Base-by-base conservation (phyloP, 495 filamentous ascomycete species). In the Aspergillus homomorphus region DNA sequence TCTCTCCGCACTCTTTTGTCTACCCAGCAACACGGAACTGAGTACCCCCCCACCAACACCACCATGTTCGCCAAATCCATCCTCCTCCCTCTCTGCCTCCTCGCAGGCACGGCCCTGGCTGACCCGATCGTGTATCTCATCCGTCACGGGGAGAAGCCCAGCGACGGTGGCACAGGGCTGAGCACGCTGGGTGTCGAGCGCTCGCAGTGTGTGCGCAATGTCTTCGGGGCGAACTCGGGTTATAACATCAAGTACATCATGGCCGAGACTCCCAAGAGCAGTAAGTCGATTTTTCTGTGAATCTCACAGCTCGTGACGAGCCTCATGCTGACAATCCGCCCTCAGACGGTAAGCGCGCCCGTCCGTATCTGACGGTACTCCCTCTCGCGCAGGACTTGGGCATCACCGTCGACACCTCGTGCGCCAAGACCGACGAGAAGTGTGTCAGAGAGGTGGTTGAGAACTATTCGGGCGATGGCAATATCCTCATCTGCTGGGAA, bases 401-500 rank as follows among this genome's bases (percentile, higher is more conserved):
- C 5, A 67, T 85, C 6, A 73, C 66, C 0, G 71, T 83, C 19
- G 79, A 85, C 56, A 77, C 66, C 0, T 80, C 80, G 8, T 78
- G 76, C 60, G 70, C 73, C 58, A 76, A 77, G 0, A 73, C 81
- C 53, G 80, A 85, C 49, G 50, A 63, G 0, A 56, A 72, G 7
- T 82, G 77, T 45, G 82, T 83, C 3, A 69, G 71, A 53, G 58
- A 80, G 3, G 74, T 72, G 0, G 74, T 82, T 1, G 61, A 80
- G 3, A 59, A 42, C 1, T 84, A 81, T 30, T 26, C 60, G 0
- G 80, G 80, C 2, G 56, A 62, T 0, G 80, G 80, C 26, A 85
- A 85, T 60, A 78, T 85, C 10, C 63, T 85, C 6, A 76, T 85
- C 45, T 85, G 80, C 71, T 84, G 82, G 82, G 75, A 84, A 58